phyloP scores from a whole-genome alignment of 305 asterid genomes.

The Fraxinus sp. region DNA sequence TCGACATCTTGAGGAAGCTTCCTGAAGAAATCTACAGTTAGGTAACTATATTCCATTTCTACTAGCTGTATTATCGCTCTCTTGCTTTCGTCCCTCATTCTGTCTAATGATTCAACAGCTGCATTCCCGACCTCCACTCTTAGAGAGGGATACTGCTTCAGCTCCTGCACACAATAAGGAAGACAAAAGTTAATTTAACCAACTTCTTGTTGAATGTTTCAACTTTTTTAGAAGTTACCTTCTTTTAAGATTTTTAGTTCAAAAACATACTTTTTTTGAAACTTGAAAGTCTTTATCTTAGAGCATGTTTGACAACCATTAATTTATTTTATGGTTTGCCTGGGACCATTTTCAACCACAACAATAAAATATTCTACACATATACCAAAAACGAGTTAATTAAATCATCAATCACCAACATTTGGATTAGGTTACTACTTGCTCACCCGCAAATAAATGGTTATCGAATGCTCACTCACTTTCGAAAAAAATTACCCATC shows the following conservation, averaged over 20 bases:
- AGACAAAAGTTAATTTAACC: not conserved
- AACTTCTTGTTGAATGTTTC: not conserved
- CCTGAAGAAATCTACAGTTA: constrained; percentile 77
- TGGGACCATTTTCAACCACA: too few relatives aligned
- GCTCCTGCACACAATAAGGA: constrained; percentile 46
- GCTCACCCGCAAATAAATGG: too few relatives aligned
- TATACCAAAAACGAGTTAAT: too few relatives aligned
- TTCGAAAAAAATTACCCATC: too few relatives aligned
- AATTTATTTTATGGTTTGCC: too few relatives aligned
- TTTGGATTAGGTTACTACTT: too few relatives aligned
- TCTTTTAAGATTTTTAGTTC: not conserved
- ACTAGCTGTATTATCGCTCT: constrained; percentile 68
- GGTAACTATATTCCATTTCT: constrained; percentile 68
- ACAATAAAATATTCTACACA: too few relatives aligned
- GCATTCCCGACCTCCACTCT: constrained; percentile 65
- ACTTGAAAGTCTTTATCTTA: not conserved
- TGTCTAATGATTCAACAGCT: constrained; percentile 64
- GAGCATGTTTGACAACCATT: too few relatives aligned
- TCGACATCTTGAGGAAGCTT: constrained; percentile 82
- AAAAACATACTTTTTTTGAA: not conserved
- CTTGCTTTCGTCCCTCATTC: constrained; percentile 72
- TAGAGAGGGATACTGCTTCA: constrained; percentile 77
- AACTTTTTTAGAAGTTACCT: not conserved
- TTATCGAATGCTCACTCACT: too few relatives aligned
- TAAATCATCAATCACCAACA: too few relatives aligned